phyloP scores from a whole-genome alignment of 2,329 filamentous ascomycete species.

The Fusarium mangiferae region DNA sequence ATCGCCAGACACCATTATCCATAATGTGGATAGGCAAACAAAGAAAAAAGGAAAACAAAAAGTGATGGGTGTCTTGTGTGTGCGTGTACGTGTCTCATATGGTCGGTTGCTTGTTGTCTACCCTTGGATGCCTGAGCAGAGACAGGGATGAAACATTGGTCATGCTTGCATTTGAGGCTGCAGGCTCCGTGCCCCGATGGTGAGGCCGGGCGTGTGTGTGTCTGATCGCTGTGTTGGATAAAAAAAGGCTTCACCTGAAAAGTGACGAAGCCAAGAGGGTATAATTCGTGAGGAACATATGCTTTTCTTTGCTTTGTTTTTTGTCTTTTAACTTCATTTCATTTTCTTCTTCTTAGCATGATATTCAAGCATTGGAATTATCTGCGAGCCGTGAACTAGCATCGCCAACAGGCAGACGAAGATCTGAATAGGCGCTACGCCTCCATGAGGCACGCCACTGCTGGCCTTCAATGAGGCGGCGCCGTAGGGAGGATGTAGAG shows the following conservation, averaged over 20 bases:
- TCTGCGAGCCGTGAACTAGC: slow-evolving; percentile 36
- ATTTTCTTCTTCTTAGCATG: background rate
- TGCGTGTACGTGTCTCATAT: background rate
- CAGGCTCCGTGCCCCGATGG: slow-evolving; percentile 23
- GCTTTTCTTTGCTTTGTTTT: slow-evolving; percentile 23
- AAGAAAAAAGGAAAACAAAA: slow-evolving; percentile 7
- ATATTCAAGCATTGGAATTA: slow-evolving; percentile 25
- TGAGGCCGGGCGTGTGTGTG: slow-evolving; percentile 14
- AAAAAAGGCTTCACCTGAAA: slow-evolving; percentile 10
- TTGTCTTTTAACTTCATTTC: slow-evolving; percentile 18
- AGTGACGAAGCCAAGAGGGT: slow-evolving; percentile 29
- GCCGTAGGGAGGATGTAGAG: slow-evolving; percentile 23
- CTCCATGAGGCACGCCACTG: slow-evolving; percentile 30
- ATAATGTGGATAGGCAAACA: slow-evolving; percentile 22
- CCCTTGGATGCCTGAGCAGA: background rate
- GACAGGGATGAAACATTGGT: slow-evolving; percentile 21
- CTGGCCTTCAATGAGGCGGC: slow-evolving; percentile 30
- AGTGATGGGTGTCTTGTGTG: background rate
- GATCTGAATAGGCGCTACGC: slow-evolving; percentile 46
- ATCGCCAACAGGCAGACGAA: slow-evolving; percentile 55
- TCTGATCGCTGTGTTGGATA: slow-evolving; percentile 1
- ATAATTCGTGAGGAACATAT: slow-evolving; percentile 33
- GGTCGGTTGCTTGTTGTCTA: background rate
- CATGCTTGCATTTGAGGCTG: slow-evolving; percentile 36
- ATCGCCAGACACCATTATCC: slow-evolving; percentile 40